A percentile compares a stretch with the other conserved stretches of the same genome.
Conservation (phyloP, 169 alveolate genomes). For the Plasmodium cynomolgi region DNA sequence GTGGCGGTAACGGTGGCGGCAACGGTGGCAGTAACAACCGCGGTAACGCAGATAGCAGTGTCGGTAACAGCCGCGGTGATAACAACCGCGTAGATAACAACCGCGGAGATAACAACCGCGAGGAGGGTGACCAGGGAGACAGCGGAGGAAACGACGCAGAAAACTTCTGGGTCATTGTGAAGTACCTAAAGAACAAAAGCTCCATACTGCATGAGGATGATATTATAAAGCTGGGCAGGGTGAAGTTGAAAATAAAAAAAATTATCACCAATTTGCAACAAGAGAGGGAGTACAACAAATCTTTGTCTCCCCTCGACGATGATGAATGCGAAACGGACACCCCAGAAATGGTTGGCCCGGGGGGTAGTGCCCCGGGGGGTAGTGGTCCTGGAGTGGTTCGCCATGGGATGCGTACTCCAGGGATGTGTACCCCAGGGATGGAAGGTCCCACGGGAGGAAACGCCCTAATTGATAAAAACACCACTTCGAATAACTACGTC, state of each 20-base stretch:
- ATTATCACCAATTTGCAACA: conserved; percentile 72
- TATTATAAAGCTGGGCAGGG: conserved; percentile 79
- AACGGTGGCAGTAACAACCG: background rate
- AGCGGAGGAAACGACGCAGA: conserved; percentile 21
- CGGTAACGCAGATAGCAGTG: conserved; percentile 16
- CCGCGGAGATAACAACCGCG: background rate
- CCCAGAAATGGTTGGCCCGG: conserved; percentile 64
- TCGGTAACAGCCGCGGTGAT: background rate
- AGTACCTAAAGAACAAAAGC: conserved; percentile 76
- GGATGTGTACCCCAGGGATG: conserved; percentile 9
- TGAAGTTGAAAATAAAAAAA: conserved; percentile 81
- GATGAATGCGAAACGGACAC: conserved; percentile 81
- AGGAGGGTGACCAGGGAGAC: background rate
- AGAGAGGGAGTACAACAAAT: conserved; percentile 71
- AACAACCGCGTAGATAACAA: background rate
- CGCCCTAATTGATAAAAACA: background rate
- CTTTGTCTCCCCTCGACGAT: conserved; percentile 66
- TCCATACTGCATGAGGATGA: conserved; percentile 78
- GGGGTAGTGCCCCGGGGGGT: too few relatives aligned
- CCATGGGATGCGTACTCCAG: background rate
- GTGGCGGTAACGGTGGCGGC: background rate
- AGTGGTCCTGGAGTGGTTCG: background rate
- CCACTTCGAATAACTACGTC: background rate
- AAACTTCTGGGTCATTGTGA: conserved; percentile 78
- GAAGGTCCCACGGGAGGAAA: background rate